A percentile compares a stretch with the other conserved stretches of the same genome.
Evolutionary conservation across 1,284 basidiomycete genomes (phyloP).

Genomic region (Apiotrichum gracile): DNA sequence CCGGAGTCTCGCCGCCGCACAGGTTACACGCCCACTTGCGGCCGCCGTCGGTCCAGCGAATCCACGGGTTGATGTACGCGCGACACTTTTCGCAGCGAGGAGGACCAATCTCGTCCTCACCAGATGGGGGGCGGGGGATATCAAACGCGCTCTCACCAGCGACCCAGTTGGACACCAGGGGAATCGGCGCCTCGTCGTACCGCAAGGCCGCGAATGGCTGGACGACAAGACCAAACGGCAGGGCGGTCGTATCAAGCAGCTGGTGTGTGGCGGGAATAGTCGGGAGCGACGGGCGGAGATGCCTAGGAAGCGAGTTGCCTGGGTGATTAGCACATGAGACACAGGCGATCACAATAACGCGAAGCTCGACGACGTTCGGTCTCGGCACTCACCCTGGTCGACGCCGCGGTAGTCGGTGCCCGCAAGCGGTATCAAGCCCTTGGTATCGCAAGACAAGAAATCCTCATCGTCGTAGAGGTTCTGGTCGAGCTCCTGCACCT

Average conservation of each 20-base stretch:
- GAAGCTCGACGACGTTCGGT: not conserved
- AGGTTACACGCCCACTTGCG: slow-evolving; percentile 89
- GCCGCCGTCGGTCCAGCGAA: slow-evolving; percentile 77
- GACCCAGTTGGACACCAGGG: slow-evolving; percentile 56
- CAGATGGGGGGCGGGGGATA: slow-evolving; percentile 69
- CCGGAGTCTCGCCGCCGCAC: slow-evolving; percentile 77
- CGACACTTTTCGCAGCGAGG: slow-evolving; percentile 80
- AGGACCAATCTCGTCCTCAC: slow-evolving; percentile 57
- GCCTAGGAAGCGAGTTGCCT: slow-evolving; percentile 67
- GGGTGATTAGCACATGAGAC: not conserved
- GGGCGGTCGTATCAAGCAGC: slow-evolving; percentile 71
- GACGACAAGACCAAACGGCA: slow-evolving; percentile 78
- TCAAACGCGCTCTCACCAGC: slow-evolving; percentile 42
- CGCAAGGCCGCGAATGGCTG: slow-evolving; percentile 86
- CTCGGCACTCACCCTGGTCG: slow-evolving; percentile 69
- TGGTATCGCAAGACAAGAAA: slow-evolving; percentile 68
- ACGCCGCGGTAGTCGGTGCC: slow-evolving; percentile 83
- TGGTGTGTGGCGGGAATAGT: slow-evolving; percentile 72
- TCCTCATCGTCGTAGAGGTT: slow-evolving; percentile 72
- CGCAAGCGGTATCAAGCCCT: slow-evolving; percentile 69
- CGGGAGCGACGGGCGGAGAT: slow-evolving; percentile 62
- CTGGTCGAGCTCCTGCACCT: slow-evolving; percentile 75
- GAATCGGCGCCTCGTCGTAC: slow-evolving; percentile 74
- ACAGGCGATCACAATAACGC: too few relatives aligned
- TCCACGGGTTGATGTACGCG: slow-evolving; percentile 95